A percentile compares a stretch with the other conserved stretches of the same genome.
Evolutionary conservation across 371 early-diverging fungal genomes (phyloP).

Genomic region (Mortierella sp.): DNA sequence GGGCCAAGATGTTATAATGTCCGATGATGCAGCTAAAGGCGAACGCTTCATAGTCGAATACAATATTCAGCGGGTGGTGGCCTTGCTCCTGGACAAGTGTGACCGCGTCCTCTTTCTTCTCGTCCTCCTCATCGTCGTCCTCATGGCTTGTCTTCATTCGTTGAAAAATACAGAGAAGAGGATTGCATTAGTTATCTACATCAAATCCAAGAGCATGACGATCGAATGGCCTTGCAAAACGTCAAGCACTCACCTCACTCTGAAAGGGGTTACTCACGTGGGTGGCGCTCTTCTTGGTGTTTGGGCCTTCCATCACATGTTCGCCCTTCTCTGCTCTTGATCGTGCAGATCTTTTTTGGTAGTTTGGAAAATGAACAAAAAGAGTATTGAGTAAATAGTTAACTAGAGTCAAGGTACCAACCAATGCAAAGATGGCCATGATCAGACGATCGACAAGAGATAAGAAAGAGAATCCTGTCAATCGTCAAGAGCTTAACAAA

Average conservation of each 20-base stretch:
- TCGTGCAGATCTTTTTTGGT: background rate
- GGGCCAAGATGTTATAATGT: background rate
- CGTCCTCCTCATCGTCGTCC: background rate
- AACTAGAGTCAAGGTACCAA: background rate
- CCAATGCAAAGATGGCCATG: slow-evolving; percentile 7
- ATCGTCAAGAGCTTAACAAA: no score
- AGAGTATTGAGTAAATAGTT: slow-evolving; percentile 13
- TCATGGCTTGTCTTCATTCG: background rate
- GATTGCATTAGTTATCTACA: background rate
- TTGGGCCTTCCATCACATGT: background rate
- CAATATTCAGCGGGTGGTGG: slow-evolving; percentile 1
- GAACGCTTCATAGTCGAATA: slow-evolving; percentile 1
- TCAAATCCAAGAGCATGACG: background rate
- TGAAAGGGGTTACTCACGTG: background rate
- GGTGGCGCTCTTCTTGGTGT: background rate
- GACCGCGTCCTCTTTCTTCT: background rate
- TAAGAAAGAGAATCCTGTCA: no score
- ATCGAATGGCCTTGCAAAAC: background rate
- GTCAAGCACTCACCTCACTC: background rate
- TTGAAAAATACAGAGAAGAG: background rate
- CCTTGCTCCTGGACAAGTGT: background rate
- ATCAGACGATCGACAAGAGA: no score
- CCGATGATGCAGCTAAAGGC: background rate
- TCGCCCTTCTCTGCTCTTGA: slow-evolving; percentile 6
- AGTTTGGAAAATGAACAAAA: slow-evolving; percentile 9